Percentiles rank a stretch among this genome's conserved stretches.
phyloP scores from a whole-genome alignment of 345 rosid genomes.

The Brassica rapa region DNA sequence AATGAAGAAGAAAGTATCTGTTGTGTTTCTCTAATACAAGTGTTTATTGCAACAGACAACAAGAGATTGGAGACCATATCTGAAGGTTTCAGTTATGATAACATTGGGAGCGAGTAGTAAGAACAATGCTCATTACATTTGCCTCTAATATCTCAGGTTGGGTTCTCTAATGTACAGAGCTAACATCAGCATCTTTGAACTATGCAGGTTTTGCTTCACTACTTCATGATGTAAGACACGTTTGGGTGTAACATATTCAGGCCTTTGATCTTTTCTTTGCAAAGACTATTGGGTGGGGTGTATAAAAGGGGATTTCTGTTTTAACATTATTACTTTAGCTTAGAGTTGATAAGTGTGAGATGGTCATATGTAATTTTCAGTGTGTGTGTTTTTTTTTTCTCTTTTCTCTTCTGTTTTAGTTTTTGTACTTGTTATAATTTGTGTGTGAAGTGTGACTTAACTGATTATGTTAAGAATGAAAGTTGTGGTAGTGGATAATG shows the following conservation, averaged over 20 bases:
- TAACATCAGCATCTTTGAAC: constrained; percentile 13
- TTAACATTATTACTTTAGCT: constrained; percentile 15
- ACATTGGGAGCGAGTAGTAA: constrained; percentile 68
- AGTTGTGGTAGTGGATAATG: neutral
- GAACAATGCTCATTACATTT: constrained; percentile 7
- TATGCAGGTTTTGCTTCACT: constrained; percentile 33
- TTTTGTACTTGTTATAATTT: neutral
- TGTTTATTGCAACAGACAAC: constrained; percentile 56
- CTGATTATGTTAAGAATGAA: neutral
- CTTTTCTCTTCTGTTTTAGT: neutral
- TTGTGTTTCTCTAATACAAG: constrained; percentile 2
- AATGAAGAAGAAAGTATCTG: constrained; percentile 14
- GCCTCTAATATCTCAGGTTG: neutral
- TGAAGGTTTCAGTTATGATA: constrained; percentile 87
- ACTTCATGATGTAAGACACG: constrained; percentile 35
- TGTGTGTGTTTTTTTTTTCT: neutral
- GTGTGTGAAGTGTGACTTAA: neutral
- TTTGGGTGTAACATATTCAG: constrained; percentile 31
- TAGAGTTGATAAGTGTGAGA: constrained; percentile 18
- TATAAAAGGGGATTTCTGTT: constrained; percentile 30
- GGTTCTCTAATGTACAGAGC: constrained; percentile 2
- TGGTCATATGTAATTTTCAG: neutral
- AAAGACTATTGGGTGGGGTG: constrained; percentile 37
- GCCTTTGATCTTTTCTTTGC: constrained; percentile 29
- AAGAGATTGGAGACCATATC: constrained; percentile 84